Evolutionary conservation across 2,329 filamentous ascomycete genomes (phyloP), one percentile per base, ranked within the genome.

Genomic region (Pseudocercospora musae): DNA sequence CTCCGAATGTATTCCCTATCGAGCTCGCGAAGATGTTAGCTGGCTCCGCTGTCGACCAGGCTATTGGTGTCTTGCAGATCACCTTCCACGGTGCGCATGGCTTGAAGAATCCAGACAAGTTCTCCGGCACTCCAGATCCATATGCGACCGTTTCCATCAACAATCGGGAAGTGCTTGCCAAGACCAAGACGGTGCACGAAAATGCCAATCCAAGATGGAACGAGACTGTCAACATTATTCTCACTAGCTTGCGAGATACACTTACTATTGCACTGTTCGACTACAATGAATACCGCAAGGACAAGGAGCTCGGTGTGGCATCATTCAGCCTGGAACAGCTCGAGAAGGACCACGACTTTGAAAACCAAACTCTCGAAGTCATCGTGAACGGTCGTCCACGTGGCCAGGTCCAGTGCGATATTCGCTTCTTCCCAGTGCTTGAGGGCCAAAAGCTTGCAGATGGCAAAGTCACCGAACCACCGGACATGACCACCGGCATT

Each of bases 1-100:
- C 87, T 40, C 95, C 95, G 8, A 96, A 99, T 70, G 92, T 98
- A 55, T 99, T 99, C 82, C 95, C 95, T 15, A 95, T 99, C 68
- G 95, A 99, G 74, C 92, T 99, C 60, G 95, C 95, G 70, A 98
- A 99, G 84, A 95, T 99, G 91, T 83, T 99, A 67, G 91, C 94
- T 48, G 95, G 95, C 62, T 94, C 90, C 62, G 88, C 95, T 0
- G 91, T 99, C 56, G 96, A 99, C 75, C 91, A 96, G 78, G 95
- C 95, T 10, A 92, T 99, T 72, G 95, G 95, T 75, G 93, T 99
- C 8, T 78, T 99, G 58, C 94, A 94, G 23, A 82, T 99, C 64
- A 96, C 92, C 6, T 84, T 99, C 65, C 92, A 99, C 75, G 90
- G 92, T 44, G 95, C 93, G 2, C 88, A 93, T 68, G 92, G 93